Evolutionary conservation across 1,284 basidiomycete species (phyloP), one percentile per base, ranked within the genome.

Genomic region (Leccinum subrobustum): DNA sequence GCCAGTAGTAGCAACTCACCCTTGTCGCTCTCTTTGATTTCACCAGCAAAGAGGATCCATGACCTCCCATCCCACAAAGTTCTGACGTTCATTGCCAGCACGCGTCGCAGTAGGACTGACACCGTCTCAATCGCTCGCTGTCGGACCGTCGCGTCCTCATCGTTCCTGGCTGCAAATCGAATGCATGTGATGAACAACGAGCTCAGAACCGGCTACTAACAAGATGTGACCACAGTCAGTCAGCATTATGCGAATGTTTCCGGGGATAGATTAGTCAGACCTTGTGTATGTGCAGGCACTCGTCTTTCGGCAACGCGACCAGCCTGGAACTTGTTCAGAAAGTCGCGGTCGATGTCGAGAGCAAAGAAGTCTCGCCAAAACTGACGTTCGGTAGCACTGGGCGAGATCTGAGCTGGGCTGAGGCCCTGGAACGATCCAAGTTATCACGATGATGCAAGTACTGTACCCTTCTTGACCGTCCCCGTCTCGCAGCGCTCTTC

Each of bases 41-140:
- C 82, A 6, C 84, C 84, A 3, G 85, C 85, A 56, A 88, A 79
- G 27, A 86, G 70, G 42, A 88, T 83, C 86, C 25, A 89, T 88
- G 8, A 84, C 25, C 25, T 89, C 87, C 85, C 84, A 88, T 23
- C 87, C 87, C 3, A 82, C 78, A 1, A 84, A 67, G 56, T 82
- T 80, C 71, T 88, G 87, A 27, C 25, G 25, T 27, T 27, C 25
- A 27, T 27, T 52, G 75, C 75, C 48, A 88, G 73, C 16, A 86
- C 67, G 57, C 75, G 76, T 18, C 80, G 78, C 29, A 81, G 68
- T 4, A 81, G 68, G 16, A 84, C 70, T 0, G 77, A 71, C 29
- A 87, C 69, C 0, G 83, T 84, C 63, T 82, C 77, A 7, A 87
- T 50, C 35, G 72, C 72, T 31, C 44, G 68, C 1, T 83, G 76